These are phyloP conservation scores for Sugiyamaella novakii DNA, from an alignment of 1,139 yeast species.

Conservation along the genomic window DNA sequence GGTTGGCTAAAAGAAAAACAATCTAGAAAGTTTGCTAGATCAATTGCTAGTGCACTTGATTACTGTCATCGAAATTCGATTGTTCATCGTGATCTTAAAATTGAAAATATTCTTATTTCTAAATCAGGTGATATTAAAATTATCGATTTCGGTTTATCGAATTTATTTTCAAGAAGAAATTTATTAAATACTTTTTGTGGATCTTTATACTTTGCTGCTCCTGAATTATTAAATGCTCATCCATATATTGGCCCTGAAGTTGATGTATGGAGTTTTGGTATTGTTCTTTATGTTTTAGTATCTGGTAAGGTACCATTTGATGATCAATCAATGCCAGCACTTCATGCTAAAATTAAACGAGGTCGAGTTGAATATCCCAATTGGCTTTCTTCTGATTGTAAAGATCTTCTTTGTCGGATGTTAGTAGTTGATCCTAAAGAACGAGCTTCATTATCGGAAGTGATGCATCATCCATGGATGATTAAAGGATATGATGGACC, in stretches of 20 bases:
- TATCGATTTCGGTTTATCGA: slow-evolving; percentile 94
- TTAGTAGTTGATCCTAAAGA: slow-evolving; percentile 83
- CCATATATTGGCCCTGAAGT: slow-evolving; percentile 97
- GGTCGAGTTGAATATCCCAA: slow-evolving; percentile 93
- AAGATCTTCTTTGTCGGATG: slow-evolving; percentile 84
- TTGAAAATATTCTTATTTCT: slow-evolving; percentile 93
- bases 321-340: slow-evolving; percentile 87
- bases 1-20: slow-evolving; percentile 92
- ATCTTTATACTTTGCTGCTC: slow-evolving; percentile 96
- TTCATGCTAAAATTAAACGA: slow-evolving; percentile 91
- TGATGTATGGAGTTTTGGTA: slow-evolving; percentile 98
- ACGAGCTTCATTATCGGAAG: slow-evolving; percentile 79
- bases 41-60: slow-evolving; percentile 93
- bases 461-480: slow-evolving; percentile 94
- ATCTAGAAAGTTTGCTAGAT: slow-evolving; percentile 93
- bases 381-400: slow-evolving; percentile 77
- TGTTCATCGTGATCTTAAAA: slow-evolving; percentile 94
- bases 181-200: slow-evolving; percentile 95
- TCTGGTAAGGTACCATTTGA: slow-evolving; percentile 99
- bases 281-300: slow-evolving; percentile 87
- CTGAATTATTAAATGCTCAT: slow-evolving; percentile 87
- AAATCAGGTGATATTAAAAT: slow-evolving; percentile 92
- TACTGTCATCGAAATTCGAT: slow-evolving; percentile 92
- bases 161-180: slow-evolving; percentile 71
- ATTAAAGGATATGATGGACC: slow-evolving; percentile 78